These are phyloP conservation scores for Lumnitzera littorea DNA, from an alignment of 345 rosid genomes.

Conservation along the genomic window DNA sequence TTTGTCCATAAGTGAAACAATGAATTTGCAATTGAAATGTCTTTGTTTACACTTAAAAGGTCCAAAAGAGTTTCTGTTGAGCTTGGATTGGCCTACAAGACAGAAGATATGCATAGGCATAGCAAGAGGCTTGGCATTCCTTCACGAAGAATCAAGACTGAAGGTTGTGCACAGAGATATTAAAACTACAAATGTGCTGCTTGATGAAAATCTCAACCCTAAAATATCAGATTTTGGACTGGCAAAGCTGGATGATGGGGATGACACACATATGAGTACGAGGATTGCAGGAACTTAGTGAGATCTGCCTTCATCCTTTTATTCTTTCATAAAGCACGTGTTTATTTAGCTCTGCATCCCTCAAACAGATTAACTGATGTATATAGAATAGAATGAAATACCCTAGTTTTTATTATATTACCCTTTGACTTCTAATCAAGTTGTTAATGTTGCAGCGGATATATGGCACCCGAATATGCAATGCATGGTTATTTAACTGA, in stretches of 20 bases:
- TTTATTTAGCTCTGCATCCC: background rate
- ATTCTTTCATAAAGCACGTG: background rate
- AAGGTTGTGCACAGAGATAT: slow-evolving; percentile 74
- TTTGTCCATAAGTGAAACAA: background rate
- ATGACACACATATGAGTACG: slow-evolving; percentile 65
- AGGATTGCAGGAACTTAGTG: slow-evolving; percentile 63
- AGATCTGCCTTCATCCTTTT: slow-evolving; percentile 8
- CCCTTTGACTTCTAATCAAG: too few species aligned
- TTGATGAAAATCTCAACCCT: slow-evolving; percentile 41
- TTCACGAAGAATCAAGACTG: slow-evolving; percentile 62
- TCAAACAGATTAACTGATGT: too few species aligned
- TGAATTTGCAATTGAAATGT: background rate
- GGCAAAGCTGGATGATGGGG: slow-evolving; percentile 62
- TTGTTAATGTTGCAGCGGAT: slow-evolving; percentile 20
- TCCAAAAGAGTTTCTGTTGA: slow-evolving; percentile 27
- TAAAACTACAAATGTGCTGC: slow-evolving; percentile 63
- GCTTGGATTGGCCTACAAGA: slow-evolving; percentile 56
- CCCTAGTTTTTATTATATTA: too few species aligned
- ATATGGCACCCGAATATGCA: slow-evolving; percentile 37
- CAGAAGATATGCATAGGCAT: slow-evolving; percentile 57
- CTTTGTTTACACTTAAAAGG: slow-evolving; percentile 18
- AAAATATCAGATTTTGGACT: slow-evolving; percentile 68
- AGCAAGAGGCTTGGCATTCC: slow-evolving; percentile 59
- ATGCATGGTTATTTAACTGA: slow-evolving; percentile 25
- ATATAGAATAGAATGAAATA: too few species aligned